Evolutionary conservation across 305 asterid genomes (phyloP).

Genomic region (Fraxinus baroniana): DNA sequence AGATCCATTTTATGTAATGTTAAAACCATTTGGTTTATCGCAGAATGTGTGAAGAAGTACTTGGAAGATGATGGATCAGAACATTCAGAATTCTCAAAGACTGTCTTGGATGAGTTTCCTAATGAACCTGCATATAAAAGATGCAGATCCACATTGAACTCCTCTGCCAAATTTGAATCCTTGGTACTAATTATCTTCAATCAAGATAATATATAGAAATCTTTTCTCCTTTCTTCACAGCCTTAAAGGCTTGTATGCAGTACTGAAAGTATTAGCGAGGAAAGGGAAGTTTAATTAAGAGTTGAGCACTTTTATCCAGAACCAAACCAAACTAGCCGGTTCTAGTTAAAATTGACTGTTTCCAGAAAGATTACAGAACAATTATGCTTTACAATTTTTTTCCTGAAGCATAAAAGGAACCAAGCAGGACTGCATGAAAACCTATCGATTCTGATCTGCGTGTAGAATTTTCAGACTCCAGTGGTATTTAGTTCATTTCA

Average conservation of each 20-base stretch:
- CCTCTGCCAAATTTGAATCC: constrained; percentile 52
- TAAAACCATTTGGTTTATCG: background rate
- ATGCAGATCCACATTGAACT: constrained; percentile 50
- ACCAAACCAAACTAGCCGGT: background rate
- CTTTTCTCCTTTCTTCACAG: background rate
- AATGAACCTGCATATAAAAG: constrained; percentile 67
- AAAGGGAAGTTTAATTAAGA: background rate
- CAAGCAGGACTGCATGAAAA: background rate
- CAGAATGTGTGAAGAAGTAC: constrained; percentile 72
- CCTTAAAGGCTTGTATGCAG: background rate
- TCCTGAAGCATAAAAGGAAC: background rate
- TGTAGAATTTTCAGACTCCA: background rate
- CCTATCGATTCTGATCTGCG: background rate
- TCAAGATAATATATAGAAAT: background rate
- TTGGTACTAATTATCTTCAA: constrained; percentile 38
- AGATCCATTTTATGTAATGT: background rate
- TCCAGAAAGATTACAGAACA: background rate
- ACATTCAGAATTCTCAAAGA: constrained; percentile 41
- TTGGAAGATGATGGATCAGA: constrained; percentile 48
- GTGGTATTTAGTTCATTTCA: background rate
- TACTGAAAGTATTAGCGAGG: background rate
- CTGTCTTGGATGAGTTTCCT: constrained; percentile 55
- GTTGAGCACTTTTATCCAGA: background rate
- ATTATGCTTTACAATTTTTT: background rate
- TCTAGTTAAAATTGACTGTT: background rate